Evolutionary conservation across 1,284 basidiomycete genomes (phyloP), one percentile per base, ranked within the genome.

Genomic region (Porphyrellus sp.): DNA sequence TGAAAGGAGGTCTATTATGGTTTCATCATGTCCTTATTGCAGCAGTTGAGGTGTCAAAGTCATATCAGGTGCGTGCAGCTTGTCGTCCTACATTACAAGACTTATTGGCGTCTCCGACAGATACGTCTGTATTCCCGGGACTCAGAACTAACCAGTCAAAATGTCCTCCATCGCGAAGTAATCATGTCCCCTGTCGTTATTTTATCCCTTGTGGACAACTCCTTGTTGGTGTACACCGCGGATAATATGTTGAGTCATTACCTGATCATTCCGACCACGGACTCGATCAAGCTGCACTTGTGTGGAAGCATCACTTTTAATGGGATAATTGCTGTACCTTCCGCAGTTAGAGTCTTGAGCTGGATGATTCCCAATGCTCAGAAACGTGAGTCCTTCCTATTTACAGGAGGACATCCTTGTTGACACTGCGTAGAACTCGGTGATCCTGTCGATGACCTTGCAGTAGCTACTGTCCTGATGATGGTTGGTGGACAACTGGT

Each of bases 341-440:
- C 78, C 24, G 82, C 91, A 9, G 96, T 99, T 1, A 76, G 95
- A 57, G 92, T 91, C 47, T 73, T 99, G 65, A 97, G 94, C 69
- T 99, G 97, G 97, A 89, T 99, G 82, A 90, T 99, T 44, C 96
- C 97, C 0, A 80, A 80, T 54, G 85, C 88, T 9, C 95, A 99
- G 67, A 98, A 96, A 72, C 86, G 93, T 93, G 63, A 63, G 86
- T 74, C 52, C 13, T 15, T 11, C 20, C 18, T 7, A 33, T 15
- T 43, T 24, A 38, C 18, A 12, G 18, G 33, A 31, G 27, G 46
- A 15, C 28, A 33, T 40, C 51, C 9, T 55, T 39, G 48, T 57
- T 61, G 38, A 64, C 25, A 53, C 37, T 34, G 24, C 30, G 3
- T 62, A 95, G 93, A 90, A 59, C 79, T 97, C 16, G 96, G 96